phyloP scores from a whole-genome alignment of 1,139 yeast genomes.

The Suhomyces panamericanus region DNA sequence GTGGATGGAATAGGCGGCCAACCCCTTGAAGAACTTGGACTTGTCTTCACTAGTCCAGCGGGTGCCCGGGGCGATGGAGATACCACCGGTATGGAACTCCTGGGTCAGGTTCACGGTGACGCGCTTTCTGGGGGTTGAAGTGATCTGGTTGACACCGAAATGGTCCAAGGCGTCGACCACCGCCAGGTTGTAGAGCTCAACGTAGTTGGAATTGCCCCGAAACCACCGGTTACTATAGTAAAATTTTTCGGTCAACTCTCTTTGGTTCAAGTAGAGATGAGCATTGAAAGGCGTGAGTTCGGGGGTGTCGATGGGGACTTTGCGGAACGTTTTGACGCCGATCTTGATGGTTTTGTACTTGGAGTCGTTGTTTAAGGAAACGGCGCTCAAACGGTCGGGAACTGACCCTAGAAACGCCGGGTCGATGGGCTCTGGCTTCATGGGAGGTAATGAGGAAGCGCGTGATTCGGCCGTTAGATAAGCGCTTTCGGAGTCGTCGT shows the following conservation, averaged over 20 bases:
- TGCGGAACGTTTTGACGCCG: not conserved
- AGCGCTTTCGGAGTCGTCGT: not conserved
- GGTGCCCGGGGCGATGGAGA: slow-evolving; percentile 21
- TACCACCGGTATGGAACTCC: not conserved
- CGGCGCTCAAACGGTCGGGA: not conserved
- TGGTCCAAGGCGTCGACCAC: slow-evolving; percentile 15
- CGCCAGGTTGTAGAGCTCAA: slow-evolving; percentile 18
- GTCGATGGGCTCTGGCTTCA: not conserved
- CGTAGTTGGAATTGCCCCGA: slow-evolving; percentile 19
- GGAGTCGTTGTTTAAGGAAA: not conserved
- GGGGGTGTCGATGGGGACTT: not conserved
- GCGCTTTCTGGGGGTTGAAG: not conserved
- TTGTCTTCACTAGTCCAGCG: slow-evolving; percentile 45
- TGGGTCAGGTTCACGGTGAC: too few species aligned
- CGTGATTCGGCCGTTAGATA: not conserved
- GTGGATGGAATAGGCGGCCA: slow-evolving; percentile 49
- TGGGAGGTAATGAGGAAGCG: not conserved
- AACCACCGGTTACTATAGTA: slow-evolving; percentile 8
- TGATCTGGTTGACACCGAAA: not conserved
- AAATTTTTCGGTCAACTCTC: not conserved
- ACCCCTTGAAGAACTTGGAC: slow-evolving; percentile 42
- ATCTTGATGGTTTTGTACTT: not conserved
- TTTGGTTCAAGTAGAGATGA: not conserved
- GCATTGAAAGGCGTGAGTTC: not conserved
- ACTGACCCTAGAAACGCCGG: not conserved